These are phyloP conservation scores for Fonsecaea multimorphosa DNA, from an alignment of 2,329 filamentous ascomycete species.

Conservation along the genomic window DNA sequence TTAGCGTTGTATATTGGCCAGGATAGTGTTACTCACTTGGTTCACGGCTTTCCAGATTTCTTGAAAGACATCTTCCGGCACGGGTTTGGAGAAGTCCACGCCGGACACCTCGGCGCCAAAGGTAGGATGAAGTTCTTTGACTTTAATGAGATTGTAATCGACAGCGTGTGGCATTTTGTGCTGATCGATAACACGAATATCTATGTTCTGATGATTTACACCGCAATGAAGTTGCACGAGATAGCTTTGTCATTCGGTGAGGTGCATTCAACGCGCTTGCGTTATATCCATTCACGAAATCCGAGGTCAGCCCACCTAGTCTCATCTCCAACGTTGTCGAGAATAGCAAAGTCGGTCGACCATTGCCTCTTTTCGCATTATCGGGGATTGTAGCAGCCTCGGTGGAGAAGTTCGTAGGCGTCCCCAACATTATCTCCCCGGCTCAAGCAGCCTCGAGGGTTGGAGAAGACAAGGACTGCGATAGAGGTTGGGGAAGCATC, in stretches of 20 bases:
- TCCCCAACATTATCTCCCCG: slow-evolving; percentile 1
- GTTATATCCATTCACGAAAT: neutral
- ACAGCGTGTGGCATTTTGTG: slow-evolving; percentile 14
- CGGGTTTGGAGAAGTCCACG: slow-evolving; percentile 46
- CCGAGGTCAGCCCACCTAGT: neutral
- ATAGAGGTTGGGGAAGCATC: slow-evolving; percentile 9
- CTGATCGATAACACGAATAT: neutral
- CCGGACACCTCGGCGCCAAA: slow-evolving; percentile 47
- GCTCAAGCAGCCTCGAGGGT: slow-evolving; percentile 13
- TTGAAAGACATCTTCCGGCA: slow-evolving; percentile 44
- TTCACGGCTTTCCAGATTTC: slow-evolving; percentile 41
- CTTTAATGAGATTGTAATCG: slow-evolving; percentile 36
- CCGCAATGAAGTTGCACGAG: neutral
- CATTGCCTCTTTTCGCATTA: neutral
- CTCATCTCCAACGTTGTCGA: slow-evolving; percentile 12
- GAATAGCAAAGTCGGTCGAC: neutral
- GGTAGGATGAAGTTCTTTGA: slow-evolving; percentile 44
- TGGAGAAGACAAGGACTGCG: neutral
- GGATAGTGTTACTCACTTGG: slow-evolving; percentile 9
- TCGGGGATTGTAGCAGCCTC: slow-evolving; percentile 3
- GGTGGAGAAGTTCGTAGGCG: neutral
- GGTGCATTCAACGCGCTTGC: slow-evolving; percentile 1
- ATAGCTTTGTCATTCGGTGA: neutral
- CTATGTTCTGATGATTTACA: neutral
- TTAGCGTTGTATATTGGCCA: slow-evolving; percentile 45